Base-by-base conservation (phyloP, 495 filamentous ascomycete species). In the Tuber calosporum region DNA sequence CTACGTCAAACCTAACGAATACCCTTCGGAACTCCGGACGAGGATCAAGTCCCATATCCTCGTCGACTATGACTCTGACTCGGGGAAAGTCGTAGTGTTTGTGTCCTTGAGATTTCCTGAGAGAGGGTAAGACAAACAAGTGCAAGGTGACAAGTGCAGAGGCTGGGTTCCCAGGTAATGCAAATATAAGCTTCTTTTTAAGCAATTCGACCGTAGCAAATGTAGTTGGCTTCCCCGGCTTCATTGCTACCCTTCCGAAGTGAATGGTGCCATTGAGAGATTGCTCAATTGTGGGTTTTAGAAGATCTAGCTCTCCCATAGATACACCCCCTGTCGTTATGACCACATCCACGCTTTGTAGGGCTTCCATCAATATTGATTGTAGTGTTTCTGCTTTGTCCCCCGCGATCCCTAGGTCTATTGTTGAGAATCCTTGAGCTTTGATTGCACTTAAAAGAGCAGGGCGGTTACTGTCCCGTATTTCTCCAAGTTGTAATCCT, bases 271-370 rank as follows among this genome's bases (percentile, higher is more conserved):
- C 95, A 73, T 93, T 91, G 7, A 98, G 87, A 2, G 89, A 86
- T 70, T 94, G 90, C 84, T 98, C 95, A 80, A 99, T 93, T 6
- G 93, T 97, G 1, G 96, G 95, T 83, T 99, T 99, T 68, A 99
- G 89, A 41, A 99, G 89, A 81, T 99, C 95, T 1, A 97, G 89
- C 83, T 99, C 95, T 74, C 95, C 95, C 95, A 99, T 99, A 20
- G 93, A 97, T 34, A 97, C 95, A 30, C 95, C 96, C 42, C 95
- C 95, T 0, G 92, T 94, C 19, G 96, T 98, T 77, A 99, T 89
- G 69, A 98, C 86, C 38, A 98, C 86, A 78, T 97, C 93, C 37
- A 90, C 89, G 48, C 85, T 84, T 36, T 90, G 87, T 67, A 98
- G 82, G 30, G 91, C 92, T 75, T 87, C 85, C 8, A 93, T 88